phyloP scores from a whole-genome alignment of 768 basidiomycete species.

The Tricholoma bakamatsutake region DNA sequence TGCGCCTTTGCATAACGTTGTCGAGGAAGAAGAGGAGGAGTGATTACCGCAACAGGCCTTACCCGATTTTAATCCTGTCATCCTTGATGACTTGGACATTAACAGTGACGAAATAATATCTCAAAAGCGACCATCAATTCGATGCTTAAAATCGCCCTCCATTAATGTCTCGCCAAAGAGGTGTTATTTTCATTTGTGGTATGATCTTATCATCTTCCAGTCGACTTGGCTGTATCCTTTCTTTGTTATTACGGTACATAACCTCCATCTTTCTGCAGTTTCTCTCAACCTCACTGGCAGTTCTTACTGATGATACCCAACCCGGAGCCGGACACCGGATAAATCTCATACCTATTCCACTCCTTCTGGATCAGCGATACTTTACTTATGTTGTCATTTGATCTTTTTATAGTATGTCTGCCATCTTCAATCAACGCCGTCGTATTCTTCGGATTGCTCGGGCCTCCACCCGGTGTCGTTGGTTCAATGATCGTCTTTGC shows the following conservation, averaged over 20 bases:
- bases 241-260: not conserved
- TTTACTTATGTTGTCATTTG: not conserved
- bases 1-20: constrained; percentile 78
- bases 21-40: constrained; percentile 79
- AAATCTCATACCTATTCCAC: constrained; percentile 9
- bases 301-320: constrained; percentile 18
- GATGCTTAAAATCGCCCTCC: not conserved
- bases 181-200: not conserved
- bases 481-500: no score
- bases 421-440: not conserved
- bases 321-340: constrained; percentile 16
- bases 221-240: not conserved
- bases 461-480: no score
- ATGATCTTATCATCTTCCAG: not conserved
- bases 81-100: not conserved
- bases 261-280: not conserved
- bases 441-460: not conserved
- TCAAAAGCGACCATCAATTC: not conserved
- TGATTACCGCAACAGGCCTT: constrained; percentile 1
- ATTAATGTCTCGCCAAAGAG: not conserved
- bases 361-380: constrained; percentile 12
- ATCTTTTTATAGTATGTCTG: not conserved
- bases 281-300: constrained; percentile 1
- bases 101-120: not conserved
- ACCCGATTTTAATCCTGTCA: not conserved